Evolutionary conservation across 1,284 basidiomycete species (phyloP).

Genomic region (Thelephora terrestris): DNA sequence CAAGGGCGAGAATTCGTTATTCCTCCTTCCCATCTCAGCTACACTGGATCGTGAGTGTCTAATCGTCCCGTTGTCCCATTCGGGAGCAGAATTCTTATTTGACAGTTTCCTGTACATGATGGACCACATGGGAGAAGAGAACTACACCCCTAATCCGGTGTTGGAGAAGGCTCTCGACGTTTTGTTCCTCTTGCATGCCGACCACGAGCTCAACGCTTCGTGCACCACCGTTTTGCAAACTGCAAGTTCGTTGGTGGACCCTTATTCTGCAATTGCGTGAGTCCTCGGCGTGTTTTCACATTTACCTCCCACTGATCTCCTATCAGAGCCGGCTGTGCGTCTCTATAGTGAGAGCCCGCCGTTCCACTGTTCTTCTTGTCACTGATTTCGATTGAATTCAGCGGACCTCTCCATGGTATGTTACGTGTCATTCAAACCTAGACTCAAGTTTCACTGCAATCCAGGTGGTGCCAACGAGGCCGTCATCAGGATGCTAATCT

Average conservation of each 20-base stretch:
- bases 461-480: constrained; percentile 79
- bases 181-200: constrained; percentile 80
- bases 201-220: constrained; percentile 81
- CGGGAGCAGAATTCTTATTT: not conserved
- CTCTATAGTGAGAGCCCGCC: constrained; percentile 54
- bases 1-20: constrained; percentile 84
- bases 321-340: constrained; percentile 68
- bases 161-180: constrained; percentile 79
- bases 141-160: constrained; percentile 73
- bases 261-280: constrained; percentile 75
- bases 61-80: not conserved
- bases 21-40: constrained; percentile 72
- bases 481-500: constrained; percentile 82
- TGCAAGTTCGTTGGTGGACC: constrained; percentile 80
- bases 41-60: constrained; percentile 63
- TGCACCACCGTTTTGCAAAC: constrained; percentile 79
- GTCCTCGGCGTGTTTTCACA: constrained; percentile 15
- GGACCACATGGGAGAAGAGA: constrained; percentile 64
- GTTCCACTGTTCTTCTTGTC: not conserved
- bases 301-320: not conserved
- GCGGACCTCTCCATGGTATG: constrained; percentile 70
- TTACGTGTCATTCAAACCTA: not conserved
- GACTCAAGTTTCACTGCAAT: constrained; percentile 1
- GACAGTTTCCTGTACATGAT: constrained; percentile 78
- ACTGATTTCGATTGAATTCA: constrained; percentile 17